A percentile compares a stretch with the other conserved stretches of the same genome.
Conservation (phyloP, 2,329 filamentous ascomycete species). For the Xylaria digitata region DNA sequence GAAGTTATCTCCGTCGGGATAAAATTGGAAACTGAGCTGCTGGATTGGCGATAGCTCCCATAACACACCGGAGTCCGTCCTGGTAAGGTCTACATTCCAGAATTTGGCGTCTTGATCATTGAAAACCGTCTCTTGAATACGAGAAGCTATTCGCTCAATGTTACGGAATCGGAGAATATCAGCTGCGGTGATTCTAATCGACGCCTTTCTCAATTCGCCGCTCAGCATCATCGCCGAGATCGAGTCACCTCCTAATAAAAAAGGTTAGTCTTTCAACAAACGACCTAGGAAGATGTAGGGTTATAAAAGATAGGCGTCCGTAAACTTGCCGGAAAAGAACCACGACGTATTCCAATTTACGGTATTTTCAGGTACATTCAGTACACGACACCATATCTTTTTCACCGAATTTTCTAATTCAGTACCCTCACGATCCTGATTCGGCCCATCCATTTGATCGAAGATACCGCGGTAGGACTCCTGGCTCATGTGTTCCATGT, state of each 20-base stretch:
- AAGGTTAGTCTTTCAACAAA: too few species aligned
- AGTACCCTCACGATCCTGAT: constrained; percentile 14
- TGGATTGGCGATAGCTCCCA: constrained; percentile 28
- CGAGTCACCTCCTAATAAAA: constrained; percentile 19
- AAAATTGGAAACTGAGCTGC: constrained; percentile 29
- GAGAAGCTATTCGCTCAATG: constrained; percentile 18
- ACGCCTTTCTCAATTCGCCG: constrained; percentile 20
- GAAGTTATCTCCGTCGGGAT: constrained; percentile 19
- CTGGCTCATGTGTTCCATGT: constrained; percentile 3
- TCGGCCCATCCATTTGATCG: neutral
- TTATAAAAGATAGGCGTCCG: neutral
- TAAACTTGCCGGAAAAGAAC: constrained; percentile 21
- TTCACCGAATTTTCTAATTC: constrained; percentile 10
- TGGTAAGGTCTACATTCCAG: constrained; percentile 7
- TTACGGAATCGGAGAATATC: constrained; percentile 23
- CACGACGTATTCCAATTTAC: constrained; percentile 22
- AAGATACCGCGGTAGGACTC: constrained; percentile 3
- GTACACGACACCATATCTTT: constrained; percentile 23
- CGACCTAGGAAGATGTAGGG: neutral
- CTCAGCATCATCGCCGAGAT: constrained; percentile 24
- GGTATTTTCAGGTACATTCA: constrained; percentile 16
- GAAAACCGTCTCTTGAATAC: constrained; percentile 11
- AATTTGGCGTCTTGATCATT: constrained; percentile 11
- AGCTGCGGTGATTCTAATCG: constrained; percentile 20
- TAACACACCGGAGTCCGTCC: neutral